Percentiles rank a stretch among this genome's conserved stretches.
Conservation (phyloP, 2,329 filamentous ascomycete species). For the Exophiala viscosa region DNA sequence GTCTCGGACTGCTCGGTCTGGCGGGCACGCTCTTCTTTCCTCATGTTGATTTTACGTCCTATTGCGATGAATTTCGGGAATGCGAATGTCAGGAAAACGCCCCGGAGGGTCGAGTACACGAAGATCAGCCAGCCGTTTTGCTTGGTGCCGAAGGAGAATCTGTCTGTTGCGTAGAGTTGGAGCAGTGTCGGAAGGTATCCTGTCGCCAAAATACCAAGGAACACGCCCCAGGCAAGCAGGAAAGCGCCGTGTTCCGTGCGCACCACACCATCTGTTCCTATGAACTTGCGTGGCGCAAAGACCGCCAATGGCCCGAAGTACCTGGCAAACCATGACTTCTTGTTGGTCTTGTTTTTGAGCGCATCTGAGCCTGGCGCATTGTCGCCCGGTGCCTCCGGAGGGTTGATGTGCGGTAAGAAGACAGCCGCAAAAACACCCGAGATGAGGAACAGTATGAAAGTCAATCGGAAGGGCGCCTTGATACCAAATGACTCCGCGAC, state of each 20-base stretch:
- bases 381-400: constrained; percentile 31
- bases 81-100: constrained; percentile 53
- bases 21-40: neutral
- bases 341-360: constrained; percentile 30
- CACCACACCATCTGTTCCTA: constrained; percentile 49
- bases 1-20: neutral
- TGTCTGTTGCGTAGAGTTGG: constrained; percentile 57
- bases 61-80: constrained; percentile 53
- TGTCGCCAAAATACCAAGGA: constrained; percentile 65
- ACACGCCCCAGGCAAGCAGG: constrained; percentile 63
- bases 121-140: constrained; percentile 58
- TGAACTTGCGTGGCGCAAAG: constrained; percentile 56
- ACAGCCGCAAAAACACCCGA: constrained; percentile 42
- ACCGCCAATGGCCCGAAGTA: constrained; percentile 57
- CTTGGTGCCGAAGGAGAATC: constrained; percentile 53
- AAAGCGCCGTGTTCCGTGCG: constrained; percentile 59
- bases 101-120: constrained; percentile 53
- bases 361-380: neutral
- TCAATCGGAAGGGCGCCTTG: constrained; percentile 61
- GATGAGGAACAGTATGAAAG: constrained; percentile 54
- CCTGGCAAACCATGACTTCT: constrained; percentile 28
- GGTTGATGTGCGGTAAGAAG: constrained; percentile 47
- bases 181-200: constrained; percentile 61
- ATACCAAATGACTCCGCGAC: constrained; percentile 63
- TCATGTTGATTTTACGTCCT: constrained; percentile 35